Conservation (phyloP, 164 flowering plant species). For the Tetracentron sinense region DNA sequence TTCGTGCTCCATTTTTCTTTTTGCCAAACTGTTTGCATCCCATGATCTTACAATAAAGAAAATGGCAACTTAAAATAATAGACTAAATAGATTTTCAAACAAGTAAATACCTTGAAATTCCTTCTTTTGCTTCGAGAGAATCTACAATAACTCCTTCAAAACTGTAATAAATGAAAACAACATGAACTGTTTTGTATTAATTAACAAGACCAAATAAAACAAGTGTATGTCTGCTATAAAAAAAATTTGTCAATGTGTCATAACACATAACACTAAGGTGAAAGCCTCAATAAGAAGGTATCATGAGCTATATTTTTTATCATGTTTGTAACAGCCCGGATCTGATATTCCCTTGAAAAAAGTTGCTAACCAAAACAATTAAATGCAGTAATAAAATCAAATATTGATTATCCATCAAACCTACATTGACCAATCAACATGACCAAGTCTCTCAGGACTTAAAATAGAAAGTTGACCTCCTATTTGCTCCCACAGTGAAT, state of each 20-base stretch:
- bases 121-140: conserved; percentile 70
- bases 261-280: neutral
- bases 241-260: neutral
- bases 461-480: conserved; percentile 55
- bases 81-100: neutral
- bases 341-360: neutral
- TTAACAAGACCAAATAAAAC: neutral
- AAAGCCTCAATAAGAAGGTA: neutral
- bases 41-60: neutral
- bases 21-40: too few species aligned
- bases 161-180: conserved; percentile 39
- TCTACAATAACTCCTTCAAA: conserved; percentile 79
- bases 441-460: conserved; percentile 39
- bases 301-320: too few species aligned
- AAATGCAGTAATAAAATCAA: neutral
- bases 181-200: conserved; percentile 6
- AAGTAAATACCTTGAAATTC: conserved; percentile 57
- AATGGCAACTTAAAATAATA: neutral
- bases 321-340: neutral
- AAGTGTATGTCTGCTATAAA: neutral
- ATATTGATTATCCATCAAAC: conserved; percentile 23
- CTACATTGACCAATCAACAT: conserved; percentile 89
- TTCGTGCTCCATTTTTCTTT: too few species aligned
- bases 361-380: neutral
- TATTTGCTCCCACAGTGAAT: conserved; percentile 57